Evolutionary conservation across 148 eudicot species (phyloP).

Genomic region (Arctostaphylos glauca): DNA sequence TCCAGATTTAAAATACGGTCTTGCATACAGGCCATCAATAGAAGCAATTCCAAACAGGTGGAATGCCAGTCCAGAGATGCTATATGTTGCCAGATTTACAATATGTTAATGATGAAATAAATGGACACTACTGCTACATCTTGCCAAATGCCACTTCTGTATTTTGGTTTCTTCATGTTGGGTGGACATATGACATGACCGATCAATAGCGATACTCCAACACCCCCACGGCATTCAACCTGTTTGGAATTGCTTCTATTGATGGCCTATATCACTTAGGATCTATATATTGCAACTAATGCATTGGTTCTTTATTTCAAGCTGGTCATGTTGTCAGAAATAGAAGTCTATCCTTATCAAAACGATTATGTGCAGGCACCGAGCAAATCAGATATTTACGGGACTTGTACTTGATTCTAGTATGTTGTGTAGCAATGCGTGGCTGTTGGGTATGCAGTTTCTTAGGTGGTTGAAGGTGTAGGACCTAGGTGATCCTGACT

Average conservation of each 20-base stretch:
- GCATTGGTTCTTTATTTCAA: not conserved
- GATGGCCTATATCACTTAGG: not conserved
- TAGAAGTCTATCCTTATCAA: not conserved
- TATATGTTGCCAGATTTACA: not conserved
- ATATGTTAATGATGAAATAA: no score
- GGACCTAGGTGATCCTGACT: not conserved
- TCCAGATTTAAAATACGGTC: no score
- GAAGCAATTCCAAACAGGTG: no score
- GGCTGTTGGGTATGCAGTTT: not conserved
- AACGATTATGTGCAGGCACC: not conserved
- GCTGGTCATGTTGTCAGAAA: not conserved
- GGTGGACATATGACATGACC: no score
- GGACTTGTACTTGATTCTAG: not conserved
- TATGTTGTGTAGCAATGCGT: not conserved
- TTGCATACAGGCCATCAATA: no score
- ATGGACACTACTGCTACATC: no score
- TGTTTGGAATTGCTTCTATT: not conserved
- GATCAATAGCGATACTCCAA: no score
- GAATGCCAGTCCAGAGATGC: not conserved
- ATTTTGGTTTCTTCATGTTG: not conserved
- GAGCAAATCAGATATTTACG: not conserved
- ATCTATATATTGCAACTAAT: not conserved
- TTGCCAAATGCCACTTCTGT: no score
- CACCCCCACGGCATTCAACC: no score
- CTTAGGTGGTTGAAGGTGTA: not conserved